phyloP scores from a whole-genome alignment of 371 early-diverging fungal genomes.

The Entomophthora muscae region DNA sequence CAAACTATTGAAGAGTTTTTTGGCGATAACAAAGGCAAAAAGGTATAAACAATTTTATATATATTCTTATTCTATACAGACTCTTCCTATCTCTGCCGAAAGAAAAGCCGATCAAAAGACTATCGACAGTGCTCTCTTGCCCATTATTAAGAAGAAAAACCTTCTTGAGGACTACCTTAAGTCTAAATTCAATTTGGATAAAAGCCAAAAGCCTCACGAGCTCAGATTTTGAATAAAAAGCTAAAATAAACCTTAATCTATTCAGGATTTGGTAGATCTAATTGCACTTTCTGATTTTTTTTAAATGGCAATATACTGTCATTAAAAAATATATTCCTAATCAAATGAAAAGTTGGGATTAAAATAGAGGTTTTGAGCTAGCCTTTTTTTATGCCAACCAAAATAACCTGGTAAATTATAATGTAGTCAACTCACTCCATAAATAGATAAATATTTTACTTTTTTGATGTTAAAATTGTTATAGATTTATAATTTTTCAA shows the following conservation, averaged over 20 bases:
- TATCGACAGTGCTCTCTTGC: constrained; percentile 67
- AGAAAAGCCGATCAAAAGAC: constrained; percentile 73
- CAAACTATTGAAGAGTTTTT: constrained; percentile 78
- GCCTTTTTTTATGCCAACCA: too few species aligned
- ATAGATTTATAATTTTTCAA: not conserved
- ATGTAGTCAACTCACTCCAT: too few species aligned
- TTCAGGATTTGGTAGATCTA: not conserved
- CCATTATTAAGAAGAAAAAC: constrained; percentile 64
- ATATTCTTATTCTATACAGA: constrained; percentile 16
- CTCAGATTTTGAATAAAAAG: constrained; percentile 63
- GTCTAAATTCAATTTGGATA: constrained; percentile 68
- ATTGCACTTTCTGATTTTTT: not conserved
- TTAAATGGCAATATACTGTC: not conserved
- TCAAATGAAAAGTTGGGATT: not conserved
- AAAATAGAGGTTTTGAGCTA: not conserved
- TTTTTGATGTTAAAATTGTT: not conserved
- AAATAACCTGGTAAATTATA: too few species aligned
- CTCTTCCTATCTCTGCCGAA: constrained; percentile 43
- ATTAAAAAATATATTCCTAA: not conserved
- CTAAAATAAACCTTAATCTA: not conserved
- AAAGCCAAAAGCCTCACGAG: constrained; percentile 89
- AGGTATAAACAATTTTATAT: not conserved
- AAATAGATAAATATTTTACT: too few species aligned
- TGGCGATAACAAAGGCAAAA: constrained; percentile 25
- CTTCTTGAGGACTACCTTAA: constrained; percentile 71